Evolutionary conservation across 371 early-diverging fungal species (phyloP).

Genomic region (Apophysomyces trapeziformis): DNA sequence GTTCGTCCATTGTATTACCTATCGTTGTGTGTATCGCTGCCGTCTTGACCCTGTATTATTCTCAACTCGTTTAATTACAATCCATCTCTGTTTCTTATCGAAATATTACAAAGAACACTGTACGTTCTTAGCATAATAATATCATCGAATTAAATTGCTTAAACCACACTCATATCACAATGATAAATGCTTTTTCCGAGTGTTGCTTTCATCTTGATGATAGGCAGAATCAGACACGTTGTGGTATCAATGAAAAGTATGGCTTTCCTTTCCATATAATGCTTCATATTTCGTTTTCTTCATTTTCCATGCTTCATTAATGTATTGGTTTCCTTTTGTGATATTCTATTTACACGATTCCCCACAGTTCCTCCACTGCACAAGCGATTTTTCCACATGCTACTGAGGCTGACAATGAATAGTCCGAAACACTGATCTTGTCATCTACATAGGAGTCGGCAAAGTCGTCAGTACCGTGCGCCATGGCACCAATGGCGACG

Average conservation of each 20-base stretch:
- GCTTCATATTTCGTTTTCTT: slow-evolving; percentile 15
- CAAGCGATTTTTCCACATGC: slow-evolving; percentile 92
- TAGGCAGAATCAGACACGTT: too few relatives aligned
- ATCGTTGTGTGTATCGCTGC: slow-evolving; percentile 14
- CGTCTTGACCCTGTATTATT: background rate
- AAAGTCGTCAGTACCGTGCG: slow-evolving; percentile 95
- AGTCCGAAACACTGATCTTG: slow-evolving; percentile 94
- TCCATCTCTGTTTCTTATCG: background rate
- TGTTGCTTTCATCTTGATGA: too few relatives aligned
- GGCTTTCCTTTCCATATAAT: too few relatives aligned
- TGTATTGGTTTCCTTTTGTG: background rate
- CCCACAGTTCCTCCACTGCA: slow-evolving; percentile 88
- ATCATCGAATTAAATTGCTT: too few relatives aligned
- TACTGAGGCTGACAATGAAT: slow-evolving; percentile 94
- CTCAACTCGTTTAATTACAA: background rate
- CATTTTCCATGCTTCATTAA: slow-evolving; percentile 16
- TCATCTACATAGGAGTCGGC: slow-evolving; percentile 94
- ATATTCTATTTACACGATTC: slow-evolving; percentile 68
- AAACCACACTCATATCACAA: too few relatives aligned
- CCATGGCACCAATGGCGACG: slow-evolving; percentile 95
- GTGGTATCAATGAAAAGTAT: too few relatives aligned
- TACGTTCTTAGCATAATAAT: background rate
- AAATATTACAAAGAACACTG: background rate
- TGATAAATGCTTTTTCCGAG: too few relatives aligned
- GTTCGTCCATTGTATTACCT: slow-evolving; percentile 1